Evolutionary conservation across 2,329 filamentous ascomycete species (phyloP).

Genomic region (Amesomyces nigricolor): DNA sequence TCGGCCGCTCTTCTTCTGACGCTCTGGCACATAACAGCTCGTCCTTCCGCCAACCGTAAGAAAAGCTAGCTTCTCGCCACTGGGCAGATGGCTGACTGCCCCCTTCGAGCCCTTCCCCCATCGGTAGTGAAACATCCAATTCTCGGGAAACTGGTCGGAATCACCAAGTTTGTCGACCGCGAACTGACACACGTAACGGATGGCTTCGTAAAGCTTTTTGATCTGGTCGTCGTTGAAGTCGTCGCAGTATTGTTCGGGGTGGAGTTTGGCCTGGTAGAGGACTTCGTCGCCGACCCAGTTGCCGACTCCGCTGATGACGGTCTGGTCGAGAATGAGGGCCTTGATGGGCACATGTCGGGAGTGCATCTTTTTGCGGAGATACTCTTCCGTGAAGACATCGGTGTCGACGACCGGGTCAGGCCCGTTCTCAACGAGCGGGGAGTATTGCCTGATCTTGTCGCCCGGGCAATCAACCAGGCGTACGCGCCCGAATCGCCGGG

Average conservation of each 20-base stretch:
- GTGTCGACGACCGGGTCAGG: slow-evolving; percentile 86
- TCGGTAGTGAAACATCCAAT: slow-evolving; percentile 83
- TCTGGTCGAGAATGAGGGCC: slow-evolving; percentile 80
- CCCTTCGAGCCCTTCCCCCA: slow-evolving; percentile 87
- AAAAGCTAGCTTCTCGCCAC: slow-evolving; percentile 77
- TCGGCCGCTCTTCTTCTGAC: slow-evolving; percentile 72
- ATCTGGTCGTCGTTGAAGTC: slow-evolving; percentile 70
- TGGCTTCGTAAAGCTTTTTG: slow-evolving; percentile 61
- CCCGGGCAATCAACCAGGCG: slow-evolving; percentile 76
- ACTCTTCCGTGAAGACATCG: slow-evolving; percentile 69
- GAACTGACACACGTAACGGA: slow-evolving; percentile 73
- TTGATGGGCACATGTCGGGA: slow-evolving; percentile 83
- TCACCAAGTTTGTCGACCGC: slow-evolving; percentile 76
- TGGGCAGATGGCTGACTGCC: slow-evolving; percentile 62
- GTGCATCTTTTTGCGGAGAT: slow-evolving; percentile 64
- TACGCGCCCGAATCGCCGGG: slow-evolving; percentile 71
- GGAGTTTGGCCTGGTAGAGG: slow-evolving; percentile 79
- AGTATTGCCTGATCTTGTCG: slow-evolving; percentile 66
- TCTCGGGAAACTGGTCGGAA: slow-evolving; percentile 73
- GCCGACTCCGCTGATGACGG: slow-evolving; percentile 83
- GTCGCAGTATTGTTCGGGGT: slow-evolving; percentile 90
- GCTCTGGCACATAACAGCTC: slow-evolving; percentile 75
- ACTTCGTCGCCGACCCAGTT: slow-evolving; percentile 98
- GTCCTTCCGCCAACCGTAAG: slow-evolving; percentile 87
- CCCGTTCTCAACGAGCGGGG: slow-evolving; percentile 83